Evolutionary conservation across 768 basidiomycete species (phyloP).

Genomic region (Vararia minispora): DNA sequence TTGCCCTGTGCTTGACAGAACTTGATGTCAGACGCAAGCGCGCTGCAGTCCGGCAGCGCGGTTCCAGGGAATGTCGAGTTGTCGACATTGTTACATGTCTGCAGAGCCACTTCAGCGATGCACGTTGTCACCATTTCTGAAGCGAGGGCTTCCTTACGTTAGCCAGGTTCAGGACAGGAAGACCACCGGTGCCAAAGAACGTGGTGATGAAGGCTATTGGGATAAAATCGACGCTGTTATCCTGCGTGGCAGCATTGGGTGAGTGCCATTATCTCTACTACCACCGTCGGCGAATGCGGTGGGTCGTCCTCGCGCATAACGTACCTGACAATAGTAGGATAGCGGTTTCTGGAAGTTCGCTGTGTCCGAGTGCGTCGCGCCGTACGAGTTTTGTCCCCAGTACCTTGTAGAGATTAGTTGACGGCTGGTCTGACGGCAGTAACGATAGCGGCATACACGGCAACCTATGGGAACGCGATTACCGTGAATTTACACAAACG

Average conservation of each 20-base stretch:
- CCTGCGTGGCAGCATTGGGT: constrained; percentile 27
- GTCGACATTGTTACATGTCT: constrained; percentile 32
- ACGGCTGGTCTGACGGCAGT: no score
- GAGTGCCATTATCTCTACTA: no score
- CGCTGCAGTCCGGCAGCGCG: constrained; percentile 27
- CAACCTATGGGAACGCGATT: no score
- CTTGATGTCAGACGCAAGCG: constrained; percentile 30
- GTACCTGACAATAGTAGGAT: constrained; percentile 52
- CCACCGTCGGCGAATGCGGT: no score
- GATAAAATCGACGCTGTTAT: constrained; percentile 56
- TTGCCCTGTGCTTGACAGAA: constrained; percentile 35
- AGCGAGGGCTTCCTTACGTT: constrained; percentile 32
- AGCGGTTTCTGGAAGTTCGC: constrained; percentile 51
- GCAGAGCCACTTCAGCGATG: constrained; percentile 1
- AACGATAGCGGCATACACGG: no score
- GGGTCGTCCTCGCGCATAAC: constrained; percentile 9
- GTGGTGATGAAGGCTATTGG: constrained; percentile 59
- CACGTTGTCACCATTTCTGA: background rate
- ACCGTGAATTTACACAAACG: no score
- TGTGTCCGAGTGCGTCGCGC: constrained; percentile 38
- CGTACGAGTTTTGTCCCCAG: constrained; percentile 72
- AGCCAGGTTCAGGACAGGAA: constrained; percentile 57
- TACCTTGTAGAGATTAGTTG: no score
- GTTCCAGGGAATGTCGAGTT: constrained; percentile 32
- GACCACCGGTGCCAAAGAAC: constrained; percentile 52